A percentile compares a stretch with the other conserved stretches of the same genome.
These are phyloP conservation scores for Eucalyptus fibrosa DNA, from an alignment of 345 rosid genomes.

Conservation along the genomic window DNA sequence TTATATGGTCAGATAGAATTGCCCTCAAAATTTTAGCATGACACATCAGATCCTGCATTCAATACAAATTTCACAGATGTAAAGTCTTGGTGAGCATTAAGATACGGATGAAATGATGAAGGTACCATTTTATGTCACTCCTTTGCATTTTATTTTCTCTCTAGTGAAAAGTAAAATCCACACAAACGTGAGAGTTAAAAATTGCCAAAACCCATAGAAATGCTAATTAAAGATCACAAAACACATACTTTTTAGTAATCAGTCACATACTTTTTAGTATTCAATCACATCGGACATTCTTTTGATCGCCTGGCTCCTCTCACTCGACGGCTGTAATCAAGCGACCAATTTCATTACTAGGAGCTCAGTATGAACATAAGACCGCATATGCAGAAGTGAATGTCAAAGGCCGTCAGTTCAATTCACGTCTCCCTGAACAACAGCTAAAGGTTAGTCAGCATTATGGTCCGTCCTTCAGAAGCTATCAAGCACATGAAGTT, in stretches of 20 bases:
- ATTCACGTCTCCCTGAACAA: background rate
- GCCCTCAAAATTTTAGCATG: slow-evolving; percentile 1
- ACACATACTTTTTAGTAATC: background rate
- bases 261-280: background rate
- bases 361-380: background rate
- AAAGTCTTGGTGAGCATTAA: background rate
- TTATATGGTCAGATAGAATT: background rate
- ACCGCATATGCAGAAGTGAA: background rate
- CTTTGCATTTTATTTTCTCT: background rate
- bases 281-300: background rate
- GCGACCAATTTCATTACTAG: background rate
- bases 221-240: background rate
- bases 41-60: slow-evolving; percentile 17
- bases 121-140: background rate
- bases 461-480: background rate
- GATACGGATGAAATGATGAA: background rate
- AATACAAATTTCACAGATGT: background rate
- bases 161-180: background rate
- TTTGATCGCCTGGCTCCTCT: background rate
- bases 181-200: background rate
- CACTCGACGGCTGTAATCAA: background rate
- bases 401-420: background rate
- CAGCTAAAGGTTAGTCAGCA: background rate
- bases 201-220: background rate
- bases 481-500: background rate